Evolutionary conservation across 495 filamentous ascomycete genomes (phyloP).

Genomic region (Aspergillus wentii): DNA sequence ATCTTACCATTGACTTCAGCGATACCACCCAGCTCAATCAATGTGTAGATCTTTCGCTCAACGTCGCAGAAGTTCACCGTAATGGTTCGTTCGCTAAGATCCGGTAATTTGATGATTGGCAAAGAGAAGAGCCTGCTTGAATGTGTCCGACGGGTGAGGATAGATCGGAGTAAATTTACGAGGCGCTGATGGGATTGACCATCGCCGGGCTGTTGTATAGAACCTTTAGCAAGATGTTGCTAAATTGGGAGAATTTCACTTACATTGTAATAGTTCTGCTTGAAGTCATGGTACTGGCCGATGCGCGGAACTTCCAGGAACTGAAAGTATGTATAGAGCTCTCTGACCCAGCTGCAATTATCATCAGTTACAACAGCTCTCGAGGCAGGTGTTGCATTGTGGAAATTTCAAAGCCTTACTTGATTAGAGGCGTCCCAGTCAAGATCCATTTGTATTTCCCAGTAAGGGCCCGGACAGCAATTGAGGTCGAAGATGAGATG

Average conservation of each 20-base stretch:
- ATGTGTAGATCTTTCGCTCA: constrained; percentile 46
- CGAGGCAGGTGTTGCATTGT: constrained; percentile 14
- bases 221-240: background rate
- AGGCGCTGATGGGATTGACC: constrained; percentile 25
- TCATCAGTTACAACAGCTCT: constrained; percentile 2
- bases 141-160: constrained; percentile 53
- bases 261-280: constrained; percentile 40
- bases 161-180: constrained; percentile 28
- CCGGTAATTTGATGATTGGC: constrained; percentile 53
- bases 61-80: constrained; percentile 38
- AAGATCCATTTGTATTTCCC: constrained; percentile 55
- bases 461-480: constrained; percentile 49
- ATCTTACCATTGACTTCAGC: constrained; percentile 30
- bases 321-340: constrained; percentile 58
- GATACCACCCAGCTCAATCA: constrained; percentile 31
- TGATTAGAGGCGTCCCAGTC: constrained; percentile 58
- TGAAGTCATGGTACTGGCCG: constrained; percentile 38
- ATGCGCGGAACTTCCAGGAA: constrained; percentile 49
- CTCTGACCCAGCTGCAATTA: constrained; percentile 21
- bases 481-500: constrained; percentile 31
- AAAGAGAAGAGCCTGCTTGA: constrained; percentile 45
- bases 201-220: constrained; percentile 14
- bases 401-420: constrained; percentile 19
- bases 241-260: too few species aligned
- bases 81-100: constrained; percentile 24